Percentiles rank a stretch among this genome's conserved stretches.
Conservation (phyloP, 768 basidiomycete genomes). For the Trametes punicea region DNA sequence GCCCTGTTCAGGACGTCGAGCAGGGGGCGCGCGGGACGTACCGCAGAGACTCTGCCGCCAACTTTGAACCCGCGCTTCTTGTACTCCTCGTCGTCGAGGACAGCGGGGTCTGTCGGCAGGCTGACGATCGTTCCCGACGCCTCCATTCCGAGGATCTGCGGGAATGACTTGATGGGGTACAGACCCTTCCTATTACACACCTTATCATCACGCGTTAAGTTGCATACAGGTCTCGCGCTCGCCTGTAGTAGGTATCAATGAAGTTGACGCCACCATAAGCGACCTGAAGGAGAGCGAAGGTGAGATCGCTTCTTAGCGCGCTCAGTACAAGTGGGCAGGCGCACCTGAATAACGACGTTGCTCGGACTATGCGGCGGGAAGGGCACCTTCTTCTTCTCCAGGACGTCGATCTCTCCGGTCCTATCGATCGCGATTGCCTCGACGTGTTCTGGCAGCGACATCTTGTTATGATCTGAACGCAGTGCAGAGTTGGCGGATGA, state of each 20-base stretch:
- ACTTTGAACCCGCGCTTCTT: slow-evolving; percentile 61
- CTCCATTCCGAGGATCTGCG: slow-evolving; percentile 75
- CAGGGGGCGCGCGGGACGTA: slow-evolving; percentile 27
- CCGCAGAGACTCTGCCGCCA: slow-evolving; percentile 73
- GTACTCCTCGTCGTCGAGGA: slow-evolving; percentile 59
- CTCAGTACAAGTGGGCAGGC: neutral
- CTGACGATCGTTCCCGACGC: slow-evolving; percentile 71
- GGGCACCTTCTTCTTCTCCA: slow-evolving; percentile 63
- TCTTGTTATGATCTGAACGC: slow-evolving; percentile 21
- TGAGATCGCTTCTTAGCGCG: neutral
- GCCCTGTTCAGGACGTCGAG: neutral
- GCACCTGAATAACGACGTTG: slow-evolving; percentile 54
- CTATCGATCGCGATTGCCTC: slow-evolving; percentile 70
- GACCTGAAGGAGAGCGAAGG: slow-evolving; percentile 37
- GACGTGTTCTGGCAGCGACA: slow-evolving; percentile 59
- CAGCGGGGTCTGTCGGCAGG: slow-evolving; percentile 62
- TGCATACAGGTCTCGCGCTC: slow-evolving; percentile 20
- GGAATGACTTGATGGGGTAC: slow-evolving; percentile 56
- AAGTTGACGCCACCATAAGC: slow-evolving; percentile 84
- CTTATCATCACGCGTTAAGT: neutral
- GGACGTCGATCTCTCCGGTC: slow-evolving; percentile 74
- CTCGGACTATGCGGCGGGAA: slow-evolving; percentile 61
- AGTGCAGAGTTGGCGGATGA: neutral
- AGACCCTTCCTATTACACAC: slow-evolving; percentile 49
- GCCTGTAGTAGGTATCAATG: slow-evolving; percentile 82